Evolutionary conservation across 164 flowering plant species (phyloP).

Genomic region (Saururus chinensis): DNA sequence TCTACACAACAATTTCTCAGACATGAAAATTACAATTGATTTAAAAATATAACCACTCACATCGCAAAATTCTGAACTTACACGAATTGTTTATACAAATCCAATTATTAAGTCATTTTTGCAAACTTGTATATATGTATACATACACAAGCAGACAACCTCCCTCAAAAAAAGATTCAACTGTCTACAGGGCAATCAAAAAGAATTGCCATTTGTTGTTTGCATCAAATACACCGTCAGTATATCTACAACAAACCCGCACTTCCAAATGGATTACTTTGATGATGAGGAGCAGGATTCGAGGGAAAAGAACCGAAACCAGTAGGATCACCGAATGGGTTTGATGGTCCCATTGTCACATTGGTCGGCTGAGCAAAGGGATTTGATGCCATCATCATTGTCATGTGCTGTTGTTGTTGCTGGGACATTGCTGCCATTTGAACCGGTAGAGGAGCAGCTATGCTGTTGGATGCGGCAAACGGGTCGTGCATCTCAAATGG

Average conservation of each 20-base stretch:
- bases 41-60: no score
- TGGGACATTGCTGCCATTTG: constrained; percentile 70
- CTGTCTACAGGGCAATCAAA: background rate
- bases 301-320: constrained; percentile 62
- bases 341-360: constrained; percentile 38
- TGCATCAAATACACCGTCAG: background rate
- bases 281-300: constrained; percentile 38
- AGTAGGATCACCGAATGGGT: constrained; percentile 70
- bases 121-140: no score
- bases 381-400: constrained; percentile 17
- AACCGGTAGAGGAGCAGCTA: constrained; percentile 51
- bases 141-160: no score
- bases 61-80: no score
- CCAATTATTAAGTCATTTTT: no score
- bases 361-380: constrained; percentile 60
- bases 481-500: constrained; percentile 91
- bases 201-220: background rate
- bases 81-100: no score
- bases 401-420: constrained; percentile 30
- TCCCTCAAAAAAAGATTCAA: no score
- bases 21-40: no score
- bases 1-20: no score
- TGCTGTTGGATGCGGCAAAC: constrained; percentile 51
- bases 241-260: constrained; percentile 46
- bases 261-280: constrained; percentile 79